Base-by-base conservation (phyloP, 306 rosid genomes). In the Vicia sativa region DNA sequence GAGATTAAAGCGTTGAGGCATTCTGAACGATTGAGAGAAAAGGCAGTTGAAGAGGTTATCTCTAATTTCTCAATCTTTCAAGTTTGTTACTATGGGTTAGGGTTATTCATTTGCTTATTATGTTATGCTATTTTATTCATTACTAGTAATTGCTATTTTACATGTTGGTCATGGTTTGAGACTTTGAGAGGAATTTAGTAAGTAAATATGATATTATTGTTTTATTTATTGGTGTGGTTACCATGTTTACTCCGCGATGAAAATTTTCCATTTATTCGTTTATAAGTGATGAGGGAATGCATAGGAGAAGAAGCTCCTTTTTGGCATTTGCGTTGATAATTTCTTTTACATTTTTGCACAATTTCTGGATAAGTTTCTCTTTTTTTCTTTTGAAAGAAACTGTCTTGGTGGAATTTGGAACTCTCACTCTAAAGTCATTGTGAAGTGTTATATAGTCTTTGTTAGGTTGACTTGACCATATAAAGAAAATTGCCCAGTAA, bases 1-100 rank as follows among this genome's bases (percentile, higher is more conserved):
- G 93, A 90, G 92, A 95, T 95, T 91, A 95, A 81, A 83, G 99
- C 96, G 44, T 86, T 95, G 78, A 88, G 74, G 82, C 74, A 80
- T 9, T 95, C 99, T 14, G 99, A 95, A 75, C 90, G 99, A 31
- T 91, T 87, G 18, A 84, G 92, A 78, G 99, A 95, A 72, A 95
- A 95, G 72, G 99, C 99, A 14, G 89, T 89, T 58, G 97, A 91
- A 89, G 97, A 91, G 96, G 96, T 91, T 31, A 75, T 13, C 26
- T 50, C 21, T 49, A 52, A 49, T 38, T 84, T 68, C 72, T 62
- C 14, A 59, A 19, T 68, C 29, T 38, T 11, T 55, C 38, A 12
- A 55, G 39, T 26, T 26, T 38, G 56, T 35, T 13, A 55, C 6
- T 26, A 26, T 53, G 5, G 26, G n/a, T 53, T 53, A 23, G 5